Base-by-base conservation (phyloP, 148 eudicot genomes). In the Rhododendron griersonianum region DNA sequence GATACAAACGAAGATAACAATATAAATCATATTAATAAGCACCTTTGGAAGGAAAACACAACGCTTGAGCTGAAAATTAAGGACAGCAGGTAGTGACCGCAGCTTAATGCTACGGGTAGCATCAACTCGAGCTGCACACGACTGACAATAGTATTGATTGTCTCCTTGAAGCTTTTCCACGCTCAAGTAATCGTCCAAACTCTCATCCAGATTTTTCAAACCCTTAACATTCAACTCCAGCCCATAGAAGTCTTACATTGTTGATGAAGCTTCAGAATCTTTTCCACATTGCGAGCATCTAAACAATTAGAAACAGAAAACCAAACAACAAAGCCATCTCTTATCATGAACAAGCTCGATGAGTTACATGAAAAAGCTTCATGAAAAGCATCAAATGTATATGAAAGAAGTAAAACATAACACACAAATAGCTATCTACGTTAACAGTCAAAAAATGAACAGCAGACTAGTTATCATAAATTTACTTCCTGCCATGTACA, bases 11-110 rank as follows among this genome's bases (percentile, higher is more conserved):
- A 44, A 25, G 39, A 75, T 50, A 15, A 45, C n/a, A 48, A 37
- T 50, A 76, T 33, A 61, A 28, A 28, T 23, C 30, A 83, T 11
- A 78, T 18, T 35, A 11, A 55, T 14, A 82, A 77, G 85, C 91
- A 97, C 99, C 94, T 97, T 95, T 50, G 96, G 98, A 82, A 93
- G 95, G 88, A 97, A 97, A 86, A 97, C 93, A 88, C 95, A 97
- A 57, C 99, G 98, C 90, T 97, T 97, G 87, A 97, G 99, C 94
- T 97, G 99, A 88, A 97, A 93, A 90, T 95, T 97, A 53, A 97
- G 92, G 84, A 94, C 92, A 61, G 95, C 89, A 80, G 99, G 99
- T 87, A 97, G 92, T 48, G 95, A 90, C 75, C 98, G 95, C 88
- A 97, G 85, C 92, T 94, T 95, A 84, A 97, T 97, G 92, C 96